phyloP scores from a whole-genome alignment of 1,284 basidiomycete genomes.

The Thecaphora thlaspeos region DNA sequence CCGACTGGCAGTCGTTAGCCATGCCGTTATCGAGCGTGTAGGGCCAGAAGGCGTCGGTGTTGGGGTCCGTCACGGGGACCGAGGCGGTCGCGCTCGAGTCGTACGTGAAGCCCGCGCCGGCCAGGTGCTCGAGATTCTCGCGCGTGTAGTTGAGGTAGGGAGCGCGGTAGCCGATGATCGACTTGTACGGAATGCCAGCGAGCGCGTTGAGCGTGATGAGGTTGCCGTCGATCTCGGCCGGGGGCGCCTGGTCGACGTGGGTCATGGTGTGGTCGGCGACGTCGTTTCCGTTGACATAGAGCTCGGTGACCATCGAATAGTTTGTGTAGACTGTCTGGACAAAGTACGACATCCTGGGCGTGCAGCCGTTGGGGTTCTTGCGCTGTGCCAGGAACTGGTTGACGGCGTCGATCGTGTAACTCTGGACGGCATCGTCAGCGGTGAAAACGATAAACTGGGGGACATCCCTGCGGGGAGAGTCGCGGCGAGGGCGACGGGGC shows the following conservation, averaged over 20 bases:
- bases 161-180: conserved; percentile 74
- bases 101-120: conserved; percentile 67
- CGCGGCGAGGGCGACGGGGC: too few species aligned
- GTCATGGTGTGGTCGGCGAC: conserved; percentile 87
- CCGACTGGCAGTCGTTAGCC: conserved; percentile 72
- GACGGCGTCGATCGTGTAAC: conserved; percentile 70
- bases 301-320: conserved; percentile 75
- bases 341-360: conserved; percentile 61
- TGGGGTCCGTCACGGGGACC: conserved; percentile 68
- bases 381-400: conserved; percentile 75
- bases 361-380: conserved; percentile 79
- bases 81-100: conserved; percentile 70
- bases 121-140: conserved; percentile 67
- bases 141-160: conserved; percentile 71
- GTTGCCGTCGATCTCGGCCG: conserved; percentile 69
- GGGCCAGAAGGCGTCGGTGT: conserved; percentile 68
- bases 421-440: conserved; percentile 66
- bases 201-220: conserved; percentile 76
- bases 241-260: conserved; percentile 68
- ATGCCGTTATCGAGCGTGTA: conserved; percentile 66
- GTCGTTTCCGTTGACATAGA: conserved; percentile 79
- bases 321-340: conserved; percentile 69
- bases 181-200: conserved; percentile 72
- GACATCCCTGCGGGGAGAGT: conserved; percentile 13
- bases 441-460: conserved; percentile 51